Base-by-base conservation (phyloP, 768 basidiomycete species). In the Podaxis pistillaris region DNA sequence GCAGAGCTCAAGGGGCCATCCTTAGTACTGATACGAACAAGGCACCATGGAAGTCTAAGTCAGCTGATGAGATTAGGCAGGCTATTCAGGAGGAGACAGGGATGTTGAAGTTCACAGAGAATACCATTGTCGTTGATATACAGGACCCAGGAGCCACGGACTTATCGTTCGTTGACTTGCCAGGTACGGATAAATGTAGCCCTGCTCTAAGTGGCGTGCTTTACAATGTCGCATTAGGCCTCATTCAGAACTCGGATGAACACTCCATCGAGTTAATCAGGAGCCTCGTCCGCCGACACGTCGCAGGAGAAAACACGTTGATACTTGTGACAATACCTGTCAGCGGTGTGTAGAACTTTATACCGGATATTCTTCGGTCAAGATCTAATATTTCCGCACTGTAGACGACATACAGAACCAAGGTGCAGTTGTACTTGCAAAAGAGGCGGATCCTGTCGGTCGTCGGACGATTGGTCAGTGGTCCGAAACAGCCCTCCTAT, bases 351-450 rank as follows among this genome's bases (percentile, higher is more conserved):
- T 66, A 19, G 7, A 17, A 22, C 19, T 15, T 28, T 38, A 28
- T 26, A 1, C 0, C 33, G 3, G n/a, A 17, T 8, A 6, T 28
- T 24, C 9, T 50, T 28, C 0, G 0, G 19, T 1, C 24, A 12
- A 12, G 3, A 50, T 19, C 24, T 50, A 26, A 13, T 5, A 15
- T 44, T 50, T 12, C 58, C 12, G 30, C 40, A 4, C 15, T n/a
- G 44, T 17, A 90, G 90, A 88, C 55, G 90, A 91, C 55, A 81
- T 88, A 30, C 79, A 89, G 64, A 89, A 86, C 60, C 87, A 89
- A 66, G 75, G 73, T 63, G 87, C 88, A 0, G 78, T 85, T 2
- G 74, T 63, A 2, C 72, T 90, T 0, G 89, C 89, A 0, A 76
- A 70, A 50, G 73, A 78, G 4, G 82, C 76, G 0, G 89, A 90